Conservation (phyloP, 2,329 filamentous ascomycete genomes). For the Sporothrix brasiliensis region DNA sequence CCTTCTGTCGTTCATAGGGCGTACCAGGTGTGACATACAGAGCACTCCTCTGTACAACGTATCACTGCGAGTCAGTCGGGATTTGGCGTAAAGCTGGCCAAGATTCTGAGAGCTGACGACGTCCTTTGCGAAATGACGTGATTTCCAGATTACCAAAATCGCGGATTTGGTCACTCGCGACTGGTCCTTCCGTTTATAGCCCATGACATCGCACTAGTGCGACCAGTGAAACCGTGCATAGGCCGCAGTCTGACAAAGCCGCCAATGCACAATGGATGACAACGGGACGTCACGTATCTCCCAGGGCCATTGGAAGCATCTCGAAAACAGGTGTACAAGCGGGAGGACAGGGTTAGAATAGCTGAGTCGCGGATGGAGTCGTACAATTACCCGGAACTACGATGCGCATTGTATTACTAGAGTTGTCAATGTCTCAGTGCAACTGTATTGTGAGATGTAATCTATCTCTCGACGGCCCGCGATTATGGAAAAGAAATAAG, state of each 20-base stretch:
- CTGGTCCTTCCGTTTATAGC: conserved; percentile 14
- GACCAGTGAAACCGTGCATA: neutral
- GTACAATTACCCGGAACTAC: neutral
- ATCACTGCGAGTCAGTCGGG: neutral
- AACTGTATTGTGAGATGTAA: conserved; percentile 15
- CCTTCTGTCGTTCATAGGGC: neutral
- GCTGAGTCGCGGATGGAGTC: neutral
- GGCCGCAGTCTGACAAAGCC: neutral
- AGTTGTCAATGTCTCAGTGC: neutral
- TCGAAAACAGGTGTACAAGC: neutral
- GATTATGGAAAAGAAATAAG: neutral
- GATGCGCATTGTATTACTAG: neutral
- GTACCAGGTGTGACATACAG: neutral
- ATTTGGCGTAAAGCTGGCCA: neutral
- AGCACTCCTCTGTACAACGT: neutral
- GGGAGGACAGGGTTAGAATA: neutral
- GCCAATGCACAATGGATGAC: neutral
- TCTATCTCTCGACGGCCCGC: neutral
- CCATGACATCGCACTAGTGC: conserved; percentile 4
- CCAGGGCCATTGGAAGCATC: too few relatives aligned
- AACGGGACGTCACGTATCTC: too few relatives aligned
- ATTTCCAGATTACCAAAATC: neutral
- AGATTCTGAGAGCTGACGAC: neutral
- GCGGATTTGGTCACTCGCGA: neutral
- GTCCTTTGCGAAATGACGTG: conserved; percentile 24